phyloP scores from a whole-genome alignment of 495 filamentous ascomycete species.

The Penicillium chermesinum region DNA sequence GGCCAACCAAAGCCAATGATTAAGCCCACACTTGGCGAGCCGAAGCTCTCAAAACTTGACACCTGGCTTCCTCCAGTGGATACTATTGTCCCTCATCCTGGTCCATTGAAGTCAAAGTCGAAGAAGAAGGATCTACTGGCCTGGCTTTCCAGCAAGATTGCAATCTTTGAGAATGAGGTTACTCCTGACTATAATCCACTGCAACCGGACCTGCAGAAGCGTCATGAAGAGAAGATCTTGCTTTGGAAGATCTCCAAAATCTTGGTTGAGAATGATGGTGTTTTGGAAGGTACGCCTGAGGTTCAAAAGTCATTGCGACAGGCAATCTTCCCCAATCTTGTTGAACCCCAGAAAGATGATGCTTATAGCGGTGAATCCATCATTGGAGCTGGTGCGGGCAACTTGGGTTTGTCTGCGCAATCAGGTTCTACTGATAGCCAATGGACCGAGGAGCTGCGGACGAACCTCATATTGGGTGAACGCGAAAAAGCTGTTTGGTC shows the following conservation, averaged over 20 bases:
- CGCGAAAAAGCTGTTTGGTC: conserved; percentile 89
- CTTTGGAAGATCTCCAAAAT: conserved; percentile 82
- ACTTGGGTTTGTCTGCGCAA: conserved; percentile 25
- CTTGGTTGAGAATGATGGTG: conserved; percentile 82
- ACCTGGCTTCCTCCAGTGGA: conserved; percentile 65
- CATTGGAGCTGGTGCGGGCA: conserved; percentile 24
- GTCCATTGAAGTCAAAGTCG: conserved; percentile 77
- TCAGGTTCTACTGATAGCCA: conserved; percentile 62
- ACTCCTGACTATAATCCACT: conserved; percentile 44
- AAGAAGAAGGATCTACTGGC: conserved; percentile 90
- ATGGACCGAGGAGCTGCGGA: conserved; percentile 64
- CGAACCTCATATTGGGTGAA: conserved; percentile 69
- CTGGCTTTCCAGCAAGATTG: conserved; percentile 76
- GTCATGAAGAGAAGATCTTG: conserved; percentile 74
- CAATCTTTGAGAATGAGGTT: conserved; percentile 59
- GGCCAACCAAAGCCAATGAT: conserved; percentile 69
- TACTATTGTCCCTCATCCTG: conserved; percentile 74
- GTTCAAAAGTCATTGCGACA: conserved; percentile 69
- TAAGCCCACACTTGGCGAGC: conserved; percentile 77
- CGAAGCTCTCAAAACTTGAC: conserved; percentile 66
- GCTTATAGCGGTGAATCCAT: conserved; percentile 16
- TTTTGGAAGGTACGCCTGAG: conserved; percentile 64
- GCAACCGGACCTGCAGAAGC: conserved; percentile 55
- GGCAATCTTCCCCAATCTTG: conserved; percentile 63
- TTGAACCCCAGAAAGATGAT: conserved; percentile 30